These are phyloP conservation scores for Ganoderma multipileum DNA, from an alignment of 1,284 basidiomycete species.

Conservation along the genomic window DNA sequence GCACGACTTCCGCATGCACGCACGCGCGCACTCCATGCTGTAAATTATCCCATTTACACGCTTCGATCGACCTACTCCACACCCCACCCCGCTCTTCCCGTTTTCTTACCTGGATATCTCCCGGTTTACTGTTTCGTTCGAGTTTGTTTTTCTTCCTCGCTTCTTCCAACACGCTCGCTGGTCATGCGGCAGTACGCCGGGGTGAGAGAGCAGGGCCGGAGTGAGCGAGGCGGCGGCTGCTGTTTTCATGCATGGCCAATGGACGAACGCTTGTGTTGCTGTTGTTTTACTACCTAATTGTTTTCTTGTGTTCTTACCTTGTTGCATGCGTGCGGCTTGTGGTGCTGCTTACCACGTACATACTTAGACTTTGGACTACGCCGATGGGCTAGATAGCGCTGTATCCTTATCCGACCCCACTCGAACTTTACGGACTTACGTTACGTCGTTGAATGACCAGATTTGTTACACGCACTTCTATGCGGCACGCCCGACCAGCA, in stretches of 20 bases:
- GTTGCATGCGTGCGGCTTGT: background rate
- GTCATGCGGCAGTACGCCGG: background rate
- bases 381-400: background rate
- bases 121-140: constrained; percentile 8
- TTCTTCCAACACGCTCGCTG: background rate
- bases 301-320: background rate
- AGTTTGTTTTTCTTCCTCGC: background rate
- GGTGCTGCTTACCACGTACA: background rate
- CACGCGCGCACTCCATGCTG: constrained; percentile 13
- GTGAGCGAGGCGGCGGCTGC: background rate
- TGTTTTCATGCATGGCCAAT: background rate
- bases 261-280: constrained; percentile 1
- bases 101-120: background rate
- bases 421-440: background rate
- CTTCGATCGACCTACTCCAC: background rate
- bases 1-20: constrained; percentile 4
- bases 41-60: constrained; percentile 21
- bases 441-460: background rate
- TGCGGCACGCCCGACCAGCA: no score
- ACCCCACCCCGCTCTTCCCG: background rate
- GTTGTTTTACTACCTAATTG: background rate
- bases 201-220: background rate
- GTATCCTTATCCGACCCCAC: background rate
- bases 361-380: background rate
- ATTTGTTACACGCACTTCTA: background rate